These are phyloP conservation scores for Trichoderma reesei DNA, from an alignment of 495 filamentous ascomycete genomes.

Conservation along the genomic window DNA sequence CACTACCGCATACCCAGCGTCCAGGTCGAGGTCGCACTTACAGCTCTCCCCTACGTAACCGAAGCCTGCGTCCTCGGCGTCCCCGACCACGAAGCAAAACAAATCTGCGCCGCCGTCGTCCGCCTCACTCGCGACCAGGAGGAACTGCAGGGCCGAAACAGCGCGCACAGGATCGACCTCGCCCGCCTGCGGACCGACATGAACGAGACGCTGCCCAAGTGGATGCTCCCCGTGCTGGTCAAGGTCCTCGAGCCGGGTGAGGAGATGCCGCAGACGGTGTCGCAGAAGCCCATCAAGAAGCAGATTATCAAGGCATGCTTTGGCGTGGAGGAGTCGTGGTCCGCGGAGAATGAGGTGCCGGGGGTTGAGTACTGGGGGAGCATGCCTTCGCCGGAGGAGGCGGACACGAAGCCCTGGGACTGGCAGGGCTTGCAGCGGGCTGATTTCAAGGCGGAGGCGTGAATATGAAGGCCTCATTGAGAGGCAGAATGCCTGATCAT, in stretches of 20 bases:
- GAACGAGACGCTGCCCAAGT: background rate
- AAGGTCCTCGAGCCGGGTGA: background rate
- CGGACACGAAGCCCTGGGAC: conserved; percentile 1
- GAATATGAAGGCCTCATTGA: background rate
- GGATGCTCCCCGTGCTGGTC: background rate
- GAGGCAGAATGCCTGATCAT: background rate
- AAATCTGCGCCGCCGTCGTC: conserved; percentile 4
- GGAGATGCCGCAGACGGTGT: conserved; percentile 1
- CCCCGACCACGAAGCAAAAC: background rate
- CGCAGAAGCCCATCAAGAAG: background rate
- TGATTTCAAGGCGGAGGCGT: background rate
- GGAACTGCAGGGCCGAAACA: background rate
- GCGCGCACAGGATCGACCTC: background rate
- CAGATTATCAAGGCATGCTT: background rate
- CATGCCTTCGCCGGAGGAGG: background rate
- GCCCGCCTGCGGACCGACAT: background rate
- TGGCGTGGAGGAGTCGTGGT: background rate
- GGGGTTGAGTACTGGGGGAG: conserved; percentile 2
- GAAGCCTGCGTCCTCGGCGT: conserved; percentile 2
- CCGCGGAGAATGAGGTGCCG: background rate
- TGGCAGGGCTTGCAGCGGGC: background rate
- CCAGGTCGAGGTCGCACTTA: conserved; percentile 2
- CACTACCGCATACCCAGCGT: background rate
- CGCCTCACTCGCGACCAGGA: background rate
- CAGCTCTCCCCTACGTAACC: background rate